Evolutionary conservation across 768 basidiomycete genomes (phyloP).

Genomic region (Daedaleopsis nitida): DNA sequence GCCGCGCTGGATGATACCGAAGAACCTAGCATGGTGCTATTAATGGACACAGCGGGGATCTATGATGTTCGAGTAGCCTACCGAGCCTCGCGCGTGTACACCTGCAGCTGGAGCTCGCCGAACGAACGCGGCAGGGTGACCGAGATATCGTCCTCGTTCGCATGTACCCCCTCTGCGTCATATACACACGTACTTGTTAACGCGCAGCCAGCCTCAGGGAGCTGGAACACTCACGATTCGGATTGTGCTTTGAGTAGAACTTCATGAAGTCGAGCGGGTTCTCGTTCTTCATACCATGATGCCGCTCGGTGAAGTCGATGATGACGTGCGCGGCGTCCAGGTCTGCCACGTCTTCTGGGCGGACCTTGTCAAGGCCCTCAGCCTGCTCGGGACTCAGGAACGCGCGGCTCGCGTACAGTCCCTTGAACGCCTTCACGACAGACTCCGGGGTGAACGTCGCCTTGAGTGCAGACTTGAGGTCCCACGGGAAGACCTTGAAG

Average conservation of each 20-base stretch:
- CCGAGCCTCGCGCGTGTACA: slow-evolving; percentile 67
- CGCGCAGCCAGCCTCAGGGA: background rate
- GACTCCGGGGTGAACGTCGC: slow-evolving; percentile 37
- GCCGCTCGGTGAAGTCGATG: slow-evolving; percentile 65
- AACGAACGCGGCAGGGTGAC: slow-evolving; percentile 64
- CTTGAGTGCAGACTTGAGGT: slow-evolving; percentile 30
- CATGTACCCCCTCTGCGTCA: slow-evolving; percentile 38
- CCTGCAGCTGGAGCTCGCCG: slow-evolving; percentile 66
- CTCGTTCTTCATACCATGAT: slow-evolving; percentile 72
- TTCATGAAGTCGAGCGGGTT: slow-evolving; percentile 71
- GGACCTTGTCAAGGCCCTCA: slow-evolving; percentile 15
- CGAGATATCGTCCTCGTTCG: slow-evolving; percentile 61
- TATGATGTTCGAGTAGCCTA: slow-evolving; percentile 23
- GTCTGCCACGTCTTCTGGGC: slow-evolving; percentile 31
- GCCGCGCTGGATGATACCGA: slow-evolving; percentile 67
- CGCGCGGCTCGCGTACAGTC: slow-evolving; percentile 1
- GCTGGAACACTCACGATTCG: slow-evolving; percentile 45
- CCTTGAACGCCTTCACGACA: slow-evolving; percentile 37
- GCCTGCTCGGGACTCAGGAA: background rate
- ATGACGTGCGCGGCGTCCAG: slow-evolving; percentile 56
- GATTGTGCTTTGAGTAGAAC: slow-evolving; percentile 72
- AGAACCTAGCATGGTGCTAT: slow-evolving; percentile 38
- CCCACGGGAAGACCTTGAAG: slow-evolving; percentile 50
- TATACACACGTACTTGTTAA: background rate
- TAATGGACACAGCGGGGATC: background rate